phyloP scores from a whole-genome alignment of 2,329 filamentous ascomycete species.

The Cytospora piceae region DNA sequence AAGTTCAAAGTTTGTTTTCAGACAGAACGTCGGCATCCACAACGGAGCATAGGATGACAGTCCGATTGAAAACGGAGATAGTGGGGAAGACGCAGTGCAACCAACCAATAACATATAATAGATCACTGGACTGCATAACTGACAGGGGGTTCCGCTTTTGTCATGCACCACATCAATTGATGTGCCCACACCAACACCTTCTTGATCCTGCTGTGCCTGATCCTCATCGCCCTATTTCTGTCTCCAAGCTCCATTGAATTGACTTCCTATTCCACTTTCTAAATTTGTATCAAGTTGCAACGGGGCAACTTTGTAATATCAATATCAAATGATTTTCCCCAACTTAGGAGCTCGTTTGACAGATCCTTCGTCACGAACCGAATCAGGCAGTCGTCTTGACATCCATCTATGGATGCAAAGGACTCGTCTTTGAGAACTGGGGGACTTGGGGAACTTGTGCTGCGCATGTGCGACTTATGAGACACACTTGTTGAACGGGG shows the following conservation, averaged over 20 bases:
- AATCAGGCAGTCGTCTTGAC: not conserved
- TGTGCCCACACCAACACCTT: no score
- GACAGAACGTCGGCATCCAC: not conserved
- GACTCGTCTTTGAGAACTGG: not conserved
- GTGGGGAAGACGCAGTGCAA: not conserved
- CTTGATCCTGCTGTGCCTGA: no score
- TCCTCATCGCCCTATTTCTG: not conserved
- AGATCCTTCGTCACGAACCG: not conserved
- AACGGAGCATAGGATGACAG: not conserved
- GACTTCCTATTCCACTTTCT: not conserved
- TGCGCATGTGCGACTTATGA: not conserved
- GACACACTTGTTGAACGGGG: not conserved
- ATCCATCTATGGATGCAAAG: not conserved
- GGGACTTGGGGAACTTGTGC: no score
- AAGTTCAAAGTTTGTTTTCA: not conserved
- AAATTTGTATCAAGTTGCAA: not conserved
- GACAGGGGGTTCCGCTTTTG: not conserved
- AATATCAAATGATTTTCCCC: no score
- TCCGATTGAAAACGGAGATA: not conserved
- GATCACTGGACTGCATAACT: not conserved
- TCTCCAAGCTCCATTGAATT: not conserved
- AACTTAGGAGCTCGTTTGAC: not conserved
- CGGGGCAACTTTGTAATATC: no score
- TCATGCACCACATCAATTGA: no score
- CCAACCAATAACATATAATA: not conserved